phyloP scores from a whole-genome alignment of 1,284 basidiomycete genomes.

The Boletus semigastroideus region DNA sequence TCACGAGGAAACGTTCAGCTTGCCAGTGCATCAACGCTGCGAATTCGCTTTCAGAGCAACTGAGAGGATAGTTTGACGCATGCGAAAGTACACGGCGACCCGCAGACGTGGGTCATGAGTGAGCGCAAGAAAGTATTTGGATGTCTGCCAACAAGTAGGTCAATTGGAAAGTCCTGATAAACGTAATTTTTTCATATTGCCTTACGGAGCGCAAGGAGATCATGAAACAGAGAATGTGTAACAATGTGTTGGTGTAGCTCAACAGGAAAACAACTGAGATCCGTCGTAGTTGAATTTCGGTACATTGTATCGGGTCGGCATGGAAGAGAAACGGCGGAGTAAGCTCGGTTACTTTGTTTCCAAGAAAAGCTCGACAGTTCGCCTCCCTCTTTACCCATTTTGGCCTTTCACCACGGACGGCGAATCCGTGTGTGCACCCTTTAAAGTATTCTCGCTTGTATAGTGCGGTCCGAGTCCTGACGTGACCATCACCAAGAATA shows the following conservation, averaged over 20 bases:
- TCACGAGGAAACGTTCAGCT: constrained; percentile 11
- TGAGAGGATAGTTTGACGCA: too few species aligned
- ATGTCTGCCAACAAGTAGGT: constrained; percentile 7
- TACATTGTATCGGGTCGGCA: too few species aligned
- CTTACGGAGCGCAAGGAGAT: constrained; percentile 21
- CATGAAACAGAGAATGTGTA: constrained; percentile 9
- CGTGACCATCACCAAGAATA: constrained; percentile 38
- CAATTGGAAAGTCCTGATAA: neutral
- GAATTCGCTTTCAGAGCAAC: too few species aligned
- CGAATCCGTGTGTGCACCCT: constrained; percentile 46
- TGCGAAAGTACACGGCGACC: too few species aligned
- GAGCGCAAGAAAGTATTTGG: constrained; percentile 8
- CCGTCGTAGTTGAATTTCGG: neutral
- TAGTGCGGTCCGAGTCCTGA: constrained; percentile 40
- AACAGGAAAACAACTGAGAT: constrained; percentile 4
- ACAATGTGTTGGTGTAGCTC: constrained; percentile 18
- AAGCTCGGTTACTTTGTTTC: constrained; percentile 16
- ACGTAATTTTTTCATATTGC: neutral
- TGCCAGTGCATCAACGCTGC: neutral
- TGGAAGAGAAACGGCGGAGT: too few species aligned
- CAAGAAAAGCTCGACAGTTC: constrained; percentile 49
- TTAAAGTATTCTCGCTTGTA: constrained; percentile 42
- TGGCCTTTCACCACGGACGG: constrained; percentile 43
- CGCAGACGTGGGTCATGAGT: constrained; percentile 4
- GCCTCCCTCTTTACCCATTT: constrained; percentile 58